Evolutionary conservation across 1,284 basidiomycete genomes (phyloP), one percentile per base, ranked within the genome.

Genomic region (Boletus sp.): DNA sequence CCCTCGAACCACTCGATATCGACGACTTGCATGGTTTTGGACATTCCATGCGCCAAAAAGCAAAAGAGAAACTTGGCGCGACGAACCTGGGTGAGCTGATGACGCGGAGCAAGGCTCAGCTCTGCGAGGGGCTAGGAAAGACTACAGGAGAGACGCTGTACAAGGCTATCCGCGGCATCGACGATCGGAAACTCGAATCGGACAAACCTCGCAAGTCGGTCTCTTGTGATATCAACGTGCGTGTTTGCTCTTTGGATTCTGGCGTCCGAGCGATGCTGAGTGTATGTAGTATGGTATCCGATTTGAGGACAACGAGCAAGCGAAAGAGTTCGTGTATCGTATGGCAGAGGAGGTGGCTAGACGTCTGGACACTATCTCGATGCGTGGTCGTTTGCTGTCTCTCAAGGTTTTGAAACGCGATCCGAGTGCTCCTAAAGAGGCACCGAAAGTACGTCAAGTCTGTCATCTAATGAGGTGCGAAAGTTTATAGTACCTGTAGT

Each of bases 1-100:
- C 92, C 41, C 72, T 98, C 2, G 77, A 80, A 1, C 80, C 83
- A 0, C 76, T 97, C n/a, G 81, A 88, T 51, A 88, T 99, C 30
- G 77, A 85, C 40, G 85, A 94, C 52, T 69, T 99, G 13, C 92
- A 92, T 52, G 94, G 94, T 0, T 91, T 99, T 49, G 96, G 93
- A 0, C 77, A 77, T 51, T 81, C 85, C 0, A 78, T 78, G 10
- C 77, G 80, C 44, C 77, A 85, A 49, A 94, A 91, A 64, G 83
- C 83, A 0, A 69, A 77, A 37, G 84, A 88, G 46, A 88, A 88
- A 57, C 82, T 96, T 5, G 85, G 85, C 0, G 77, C 77, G 5
- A 82, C 82, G 6, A 83, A 72, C 7, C 75, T 96, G 2, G 88
- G 83, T 1, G 85, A 88, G 29, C 68, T 92, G 13, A 67, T 70